phyloP scores from a whole-genome alignment of 768 basidiomycete genomes.

The Kwoniella pini region DNA sequence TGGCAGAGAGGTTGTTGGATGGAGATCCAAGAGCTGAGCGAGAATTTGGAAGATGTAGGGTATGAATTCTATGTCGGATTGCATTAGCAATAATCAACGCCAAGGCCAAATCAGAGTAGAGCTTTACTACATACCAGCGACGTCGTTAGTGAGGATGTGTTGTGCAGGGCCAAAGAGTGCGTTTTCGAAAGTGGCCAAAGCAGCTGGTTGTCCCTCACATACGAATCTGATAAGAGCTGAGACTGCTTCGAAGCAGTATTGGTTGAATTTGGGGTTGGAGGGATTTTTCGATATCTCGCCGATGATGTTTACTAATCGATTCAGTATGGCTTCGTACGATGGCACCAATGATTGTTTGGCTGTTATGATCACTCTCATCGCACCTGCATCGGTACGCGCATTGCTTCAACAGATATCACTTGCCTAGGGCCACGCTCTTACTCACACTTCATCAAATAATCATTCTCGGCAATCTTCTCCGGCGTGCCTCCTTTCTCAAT shows the following conservation, averaged over 20 bases:
- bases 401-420: too few species aligned
- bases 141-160: slow-evolving; percentile 83
- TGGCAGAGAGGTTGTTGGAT: slow-evolving; percentile 64
- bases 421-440: too few species aligned
- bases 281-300: slow-evolving; percentile 91
- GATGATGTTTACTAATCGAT: slow-evolving; percentile 76
- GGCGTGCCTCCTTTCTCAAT: slow-evolving; percentile 77
- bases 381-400: too few species aligned
- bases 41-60: slow-evolving; percentile 97
- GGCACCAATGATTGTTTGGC: slow-evolving; percentile 76
- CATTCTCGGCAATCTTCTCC: slow-evolving; percentile 94
- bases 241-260: slow-evolving; percentile 94
- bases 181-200: slow-evolving; percentile 73
- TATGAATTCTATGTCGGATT: slow-evolving; percentile 71
- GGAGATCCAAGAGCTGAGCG: slow-evolving; percentile 89
- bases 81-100: background rate
- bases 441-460: slow-evolving; percentile 95
- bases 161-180: slow-evolving; percentile 84
- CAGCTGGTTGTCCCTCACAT: slow-evolving; percentile 67
- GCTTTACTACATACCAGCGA: slow-evolving; percentile 67
- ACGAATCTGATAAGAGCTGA: slow-evolving; percentile 94
- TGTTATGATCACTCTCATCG: slow-evolving; percentile 89
- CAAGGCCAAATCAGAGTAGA: background rate
- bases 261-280: slow-evolving; percentile 95
- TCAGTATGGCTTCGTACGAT: slow-evolving; percentile 66